Evolutionary conservation across 148 eudicot genomes (phyloP).

Genomic region (Amaranthus cruentus): DNA sequence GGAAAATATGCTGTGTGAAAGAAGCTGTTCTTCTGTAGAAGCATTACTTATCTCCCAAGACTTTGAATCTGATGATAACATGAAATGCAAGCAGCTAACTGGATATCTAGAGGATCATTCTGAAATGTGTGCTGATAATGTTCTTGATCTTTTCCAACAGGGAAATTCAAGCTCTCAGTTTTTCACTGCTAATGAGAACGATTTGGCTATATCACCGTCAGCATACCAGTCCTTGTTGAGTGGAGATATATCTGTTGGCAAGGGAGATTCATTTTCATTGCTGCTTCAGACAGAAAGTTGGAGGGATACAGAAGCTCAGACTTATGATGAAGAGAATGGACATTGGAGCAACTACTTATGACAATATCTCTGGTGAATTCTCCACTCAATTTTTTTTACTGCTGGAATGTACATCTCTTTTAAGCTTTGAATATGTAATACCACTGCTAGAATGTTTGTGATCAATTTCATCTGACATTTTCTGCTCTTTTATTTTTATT

Average conservation of each 20-base stretch:
- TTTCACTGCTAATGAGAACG: background rate
- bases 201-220: background rate
- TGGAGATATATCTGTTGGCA: slow-evolving; percentile 9
- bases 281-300: slow-evolving; percentile 14
- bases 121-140: slow-evolving; percentile 15
- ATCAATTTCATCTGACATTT: background rate
- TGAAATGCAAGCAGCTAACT: slow-evolving; percentile 23
- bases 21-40: slow-evolving; percentile 18
- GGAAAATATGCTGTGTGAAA: slow-evolving; percentile 21
- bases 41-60: slow-evolving; percentile 22
- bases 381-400: background rate
- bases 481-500: background rate
- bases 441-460: background rate
- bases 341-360: slow-evolving; percentile 5
- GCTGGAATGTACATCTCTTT: background rate
- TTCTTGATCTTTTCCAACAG: slow-evolving; percentile 1
- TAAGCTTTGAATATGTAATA: background rate
- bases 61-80: slow-evolving; percentile 21
- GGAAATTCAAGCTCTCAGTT: slow-evolving; percentile 8
- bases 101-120: slow-evolving; percentile 17
- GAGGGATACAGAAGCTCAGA: slow-evolving; percentile 16
- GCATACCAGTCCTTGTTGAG: slow-evolving; percentile 12
- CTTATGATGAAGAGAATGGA: slow-evolving; percentile 9
- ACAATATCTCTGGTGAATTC: slow-evolving; percentile 6
- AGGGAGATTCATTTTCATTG: slow-evolving; percentile 12